A percentile compares a stretch with the other conserved stretches of the same genome.
These are phyloP conservation scores for Aureobasidium vineae DNA, from an alignment of 2,329 filamentous ascomycete species.

Conservation along the genomic window DNA sequence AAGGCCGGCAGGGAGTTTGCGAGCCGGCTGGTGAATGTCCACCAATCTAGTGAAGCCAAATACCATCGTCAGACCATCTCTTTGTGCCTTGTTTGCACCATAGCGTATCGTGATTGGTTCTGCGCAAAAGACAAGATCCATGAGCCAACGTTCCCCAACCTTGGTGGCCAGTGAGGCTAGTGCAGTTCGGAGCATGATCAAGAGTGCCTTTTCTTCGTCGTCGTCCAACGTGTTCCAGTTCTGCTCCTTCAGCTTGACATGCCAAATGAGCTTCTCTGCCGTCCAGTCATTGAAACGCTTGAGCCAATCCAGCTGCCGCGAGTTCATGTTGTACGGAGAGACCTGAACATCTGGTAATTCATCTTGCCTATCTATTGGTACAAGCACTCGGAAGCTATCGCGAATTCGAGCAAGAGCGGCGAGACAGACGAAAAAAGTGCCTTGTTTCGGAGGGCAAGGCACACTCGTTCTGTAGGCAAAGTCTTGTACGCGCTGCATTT, in stretches of 20 bases:
- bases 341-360: conserved; percentile 49
- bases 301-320: conserved; percentile 38
- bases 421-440: conserved; percentile 43
- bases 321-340: conserved; percentile 34
- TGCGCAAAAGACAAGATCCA: conserved; percentile 46
- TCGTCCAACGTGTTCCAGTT: conserved; percentile 30
- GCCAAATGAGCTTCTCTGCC: conserved; percentile 32
- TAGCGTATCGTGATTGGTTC: conserved; percentile 41
- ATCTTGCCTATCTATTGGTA: conserved; percentile 42
- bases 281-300: conserved; percentile 38
- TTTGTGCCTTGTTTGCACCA: conserved; percentile 29
- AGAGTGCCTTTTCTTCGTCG: conserved; percentile 41
- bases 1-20: conserved; percentile 29
- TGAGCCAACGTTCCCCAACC: conserved; percentile 44
- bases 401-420: conserved; percentile 37
- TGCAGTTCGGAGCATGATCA: conserved; percentile 37
- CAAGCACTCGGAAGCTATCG: conserved; percentile 46
- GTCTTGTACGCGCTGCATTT: conserved; percentile 63
- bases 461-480: conserved; percentile 52
- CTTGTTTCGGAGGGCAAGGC: conserved; percentile 41
- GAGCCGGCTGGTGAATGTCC: conserved; percentile 42
- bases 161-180: conserved; percentile 36
- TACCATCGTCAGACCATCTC: conserved; percentile 40
- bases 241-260: conserved; percentile 27
- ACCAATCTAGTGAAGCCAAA: conserved; percentile 49